Conservation (phyloP, 148 eudicot genomes). For the Cornus florida region DNA sequence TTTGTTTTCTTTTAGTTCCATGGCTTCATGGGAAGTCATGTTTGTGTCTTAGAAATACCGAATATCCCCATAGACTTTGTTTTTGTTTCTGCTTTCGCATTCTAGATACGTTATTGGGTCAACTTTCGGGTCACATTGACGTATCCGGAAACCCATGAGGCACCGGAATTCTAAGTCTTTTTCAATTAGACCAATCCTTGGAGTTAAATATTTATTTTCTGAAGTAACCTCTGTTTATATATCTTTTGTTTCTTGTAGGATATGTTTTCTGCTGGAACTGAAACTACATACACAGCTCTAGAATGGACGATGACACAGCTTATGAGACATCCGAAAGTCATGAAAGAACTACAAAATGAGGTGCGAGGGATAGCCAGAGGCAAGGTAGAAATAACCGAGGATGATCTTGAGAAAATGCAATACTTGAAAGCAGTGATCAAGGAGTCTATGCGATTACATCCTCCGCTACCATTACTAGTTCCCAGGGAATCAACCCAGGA, state of each 20-base stretch:
- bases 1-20: too few relatives aligned
- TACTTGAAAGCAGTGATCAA: not conserved
- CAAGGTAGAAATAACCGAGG: not conserved
- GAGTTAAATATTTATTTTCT: too few relatives aligned
- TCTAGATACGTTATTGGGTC: too few relatives aligned
- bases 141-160: too few relatives aligned
- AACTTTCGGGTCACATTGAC: too few relatives aligned
- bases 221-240: too few relatives aligned
- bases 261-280: not conserved
- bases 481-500: not conserved
- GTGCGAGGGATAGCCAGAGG: not conserved
- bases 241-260: not conserved
- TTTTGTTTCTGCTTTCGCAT: too few relatives aligned
- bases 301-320: not conserved
- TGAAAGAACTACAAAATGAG: not conserved
- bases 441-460: not conserved
- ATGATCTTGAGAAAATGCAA: not conserved
- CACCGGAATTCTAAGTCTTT: too few relatives aligned
- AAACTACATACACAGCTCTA: not conserved
- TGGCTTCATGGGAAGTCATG: too few relatives aligned
- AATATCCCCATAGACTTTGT: too few relatives aligned
- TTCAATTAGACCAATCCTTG: too few relatives aligned
- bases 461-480: not conserved
- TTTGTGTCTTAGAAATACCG: too few relatives aligned
- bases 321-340: not conserved